phyloP scores from a whole-genome alignment of 805 yeast genomes.

The Brettanomyces bruxellensis region DNA sequence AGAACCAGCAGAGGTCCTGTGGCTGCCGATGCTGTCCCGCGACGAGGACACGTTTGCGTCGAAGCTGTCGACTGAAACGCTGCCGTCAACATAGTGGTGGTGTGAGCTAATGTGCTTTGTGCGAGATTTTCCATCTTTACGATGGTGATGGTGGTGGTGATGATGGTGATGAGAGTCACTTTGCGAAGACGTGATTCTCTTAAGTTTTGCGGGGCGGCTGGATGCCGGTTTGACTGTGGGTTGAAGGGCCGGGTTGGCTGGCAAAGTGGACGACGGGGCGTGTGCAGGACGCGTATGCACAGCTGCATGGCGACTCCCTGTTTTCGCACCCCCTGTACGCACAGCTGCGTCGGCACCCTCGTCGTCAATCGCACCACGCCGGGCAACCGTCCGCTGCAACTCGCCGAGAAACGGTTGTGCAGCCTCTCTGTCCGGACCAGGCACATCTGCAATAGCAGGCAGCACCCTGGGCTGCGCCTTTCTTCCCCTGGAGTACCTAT shows the following conservation, averaged over 20 bases:
- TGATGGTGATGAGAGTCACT: neutral
- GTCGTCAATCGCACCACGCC: slow-evolving; percentile 26
- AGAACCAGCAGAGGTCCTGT: too few species aligned
- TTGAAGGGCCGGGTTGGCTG: neutral
- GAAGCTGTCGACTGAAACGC: too few species aligned
- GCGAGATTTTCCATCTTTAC: too few species aligned
- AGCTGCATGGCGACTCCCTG: too few species aligned
- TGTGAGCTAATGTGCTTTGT: too few species aligned
- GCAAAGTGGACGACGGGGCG: too few species aligned
- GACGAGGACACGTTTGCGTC: too few species aligned
- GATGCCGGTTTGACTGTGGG: neutral
- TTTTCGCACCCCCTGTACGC: too few species aligned
- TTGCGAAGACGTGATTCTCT: neutral
- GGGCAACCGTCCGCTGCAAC: slow-evolving; percentile 40
- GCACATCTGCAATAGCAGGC: slow-evolving; percentile 11
- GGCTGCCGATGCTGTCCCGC: too few species aligned
- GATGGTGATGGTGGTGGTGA: neutral
- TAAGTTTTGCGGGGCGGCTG: neutral
- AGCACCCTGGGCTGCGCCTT: slow-evolving; percentile 16
- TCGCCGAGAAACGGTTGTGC: slow-evolving; percentile 41
- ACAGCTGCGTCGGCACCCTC: too few species aligned
- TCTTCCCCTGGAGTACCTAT: slow-evolving; percentile 21
- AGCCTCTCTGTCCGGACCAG: slow-evolving; percentile 4
- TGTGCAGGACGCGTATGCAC: too few species aligned
- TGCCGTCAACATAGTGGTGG: too few species aligned